phyloP scores from a whole-genome alignment of 495 filamentous ascomycete genomes.

The Trypethelium eluteriae region DNA sequence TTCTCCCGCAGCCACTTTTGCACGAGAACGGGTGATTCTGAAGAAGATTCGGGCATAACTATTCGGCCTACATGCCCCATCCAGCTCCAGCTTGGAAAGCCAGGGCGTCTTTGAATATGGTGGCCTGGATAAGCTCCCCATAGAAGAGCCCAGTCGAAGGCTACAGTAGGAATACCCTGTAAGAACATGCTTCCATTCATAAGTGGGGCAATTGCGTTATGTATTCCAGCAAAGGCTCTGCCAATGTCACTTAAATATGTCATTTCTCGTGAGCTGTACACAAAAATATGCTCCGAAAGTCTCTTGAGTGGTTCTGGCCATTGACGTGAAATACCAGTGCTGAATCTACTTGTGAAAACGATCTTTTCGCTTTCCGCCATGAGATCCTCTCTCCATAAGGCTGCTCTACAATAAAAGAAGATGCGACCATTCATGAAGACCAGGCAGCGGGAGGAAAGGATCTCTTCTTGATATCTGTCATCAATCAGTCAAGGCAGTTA shows the following conservation, averaged over 20 bases:
- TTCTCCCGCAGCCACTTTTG: neutral
- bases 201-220: neutral
- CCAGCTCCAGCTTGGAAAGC: neutral
- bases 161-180: neutral
- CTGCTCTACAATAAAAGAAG: neutral
- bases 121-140: neutral
- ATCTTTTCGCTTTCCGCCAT: neutral
- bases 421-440: neutral
- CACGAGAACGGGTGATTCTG: neutral
- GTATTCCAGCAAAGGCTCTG: neutral
- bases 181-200: neutral
- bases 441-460: neutral
- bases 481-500: neutral
- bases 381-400: neutral
- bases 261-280: neutral
- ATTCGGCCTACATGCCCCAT: neutral
- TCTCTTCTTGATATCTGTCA: neutral
- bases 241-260: neutral
- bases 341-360: neutral
- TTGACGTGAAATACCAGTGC: neutral
- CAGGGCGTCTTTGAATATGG: neutral
- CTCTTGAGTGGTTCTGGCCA: neutral
- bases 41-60: neutral
- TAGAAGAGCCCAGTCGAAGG: neutral
- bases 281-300: neutral